Evolutionary conservation across 306 rosid species (phyloP).

Genomic region (Abrus pulchellus): DNA sequence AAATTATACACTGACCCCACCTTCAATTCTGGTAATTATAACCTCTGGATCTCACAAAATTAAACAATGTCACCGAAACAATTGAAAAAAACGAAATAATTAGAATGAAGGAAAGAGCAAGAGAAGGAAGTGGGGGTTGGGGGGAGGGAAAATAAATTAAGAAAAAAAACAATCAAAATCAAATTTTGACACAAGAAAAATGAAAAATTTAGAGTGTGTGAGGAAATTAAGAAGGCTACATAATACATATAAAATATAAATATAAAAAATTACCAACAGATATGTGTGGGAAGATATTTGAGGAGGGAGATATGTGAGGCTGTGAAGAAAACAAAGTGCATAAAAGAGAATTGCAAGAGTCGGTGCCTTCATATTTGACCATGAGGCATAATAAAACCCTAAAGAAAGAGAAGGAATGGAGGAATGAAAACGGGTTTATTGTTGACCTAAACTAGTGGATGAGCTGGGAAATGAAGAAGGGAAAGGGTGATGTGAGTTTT

Average conservation of each 20-base stretch:
- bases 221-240: background rate
- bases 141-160: background rate
- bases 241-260: background rate
- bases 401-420: constrained; percentile 50
- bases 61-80: constrained; percentile 40
- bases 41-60: constrained; percentile 54
- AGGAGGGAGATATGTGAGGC: constrained; percentile 54
- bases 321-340: constrained; percentile 40
- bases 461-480: constrained; percentile 21
- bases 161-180: background rate
- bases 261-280: constrained; percentile 43
- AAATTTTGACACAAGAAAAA: background rate
- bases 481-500: constrained; percentile 49
- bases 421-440: constrained; percentile 46
- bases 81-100: background rate
- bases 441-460: constrained; percentile 56
- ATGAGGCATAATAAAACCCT: constrained; percentile 64
- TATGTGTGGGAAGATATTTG: constrained; percentile 39
- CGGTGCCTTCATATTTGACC: constrained; percentile 78
- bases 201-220: background rate
- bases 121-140: background rate
- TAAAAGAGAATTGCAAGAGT: constrained; percentile 46
- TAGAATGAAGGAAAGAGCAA: background rate
- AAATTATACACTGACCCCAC: constrained; percentile 43
- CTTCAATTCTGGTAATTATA: constrained; percentile 48